Percentiles rank a stretch among this genome's conserved stretches.
phyloP scores from a whole-genome alignment of 139 green algal species.

The Chlamydomonas sp. region DNA sequence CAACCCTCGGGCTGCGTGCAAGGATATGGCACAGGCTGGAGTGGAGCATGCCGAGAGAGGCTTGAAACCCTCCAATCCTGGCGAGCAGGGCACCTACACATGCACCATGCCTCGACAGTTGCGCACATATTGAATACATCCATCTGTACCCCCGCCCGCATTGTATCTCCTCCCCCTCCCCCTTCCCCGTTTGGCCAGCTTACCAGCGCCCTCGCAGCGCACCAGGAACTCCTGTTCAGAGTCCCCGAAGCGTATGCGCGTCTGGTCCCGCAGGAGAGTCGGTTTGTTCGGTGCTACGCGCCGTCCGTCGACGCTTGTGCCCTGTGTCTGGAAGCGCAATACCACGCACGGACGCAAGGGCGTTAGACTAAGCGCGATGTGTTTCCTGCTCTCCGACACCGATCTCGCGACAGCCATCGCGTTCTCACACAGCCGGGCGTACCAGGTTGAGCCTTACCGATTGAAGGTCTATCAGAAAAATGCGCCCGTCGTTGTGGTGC shows the following conservation, averaged over 20 bases:
- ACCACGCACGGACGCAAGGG: background rate
- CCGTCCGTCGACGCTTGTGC: conserved; percentile 49
- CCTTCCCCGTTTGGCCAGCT: background rate
- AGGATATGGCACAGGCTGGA: no score
- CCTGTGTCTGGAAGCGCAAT: conserved; percentile 55
- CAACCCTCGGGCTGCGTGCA: no score
- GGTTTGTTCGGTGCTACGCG: conserved; percentile 64
- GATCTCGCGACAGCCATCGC: background rate
- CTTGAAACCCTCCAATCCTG: no score
- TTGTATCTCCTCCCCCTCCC: background rate
- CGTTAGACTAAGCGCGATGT: background rate
- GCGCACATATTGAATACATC: background rate
- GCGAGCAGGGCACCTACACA: background rate
- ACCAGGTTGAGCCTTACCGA: background rate
- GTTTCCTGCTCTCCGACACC: background rate
- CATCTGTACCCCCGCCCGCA: background rate
- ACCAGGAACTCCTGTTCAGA: conserved; percentile 35
- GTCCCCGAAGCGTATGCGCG: conserved; percentile 48
- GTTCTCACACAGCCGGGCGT: background rate
- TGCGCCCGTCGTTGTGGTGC: conserved; percentile 74
- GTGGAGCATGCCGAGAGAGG: no score
- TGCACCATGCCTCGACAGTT: background rate
- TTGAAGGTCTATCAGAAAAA: conserved; percentile 79
- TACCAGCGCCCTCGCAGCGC: conserved; percentile 53
- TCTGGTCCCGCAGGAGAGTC: conserved; percentile 50